Evolutionary conservation across 2,329 filamentous ascomycete genomes (phyloP).

Genomic region (Paraphaeosphaeria sporulosa): DNA sequence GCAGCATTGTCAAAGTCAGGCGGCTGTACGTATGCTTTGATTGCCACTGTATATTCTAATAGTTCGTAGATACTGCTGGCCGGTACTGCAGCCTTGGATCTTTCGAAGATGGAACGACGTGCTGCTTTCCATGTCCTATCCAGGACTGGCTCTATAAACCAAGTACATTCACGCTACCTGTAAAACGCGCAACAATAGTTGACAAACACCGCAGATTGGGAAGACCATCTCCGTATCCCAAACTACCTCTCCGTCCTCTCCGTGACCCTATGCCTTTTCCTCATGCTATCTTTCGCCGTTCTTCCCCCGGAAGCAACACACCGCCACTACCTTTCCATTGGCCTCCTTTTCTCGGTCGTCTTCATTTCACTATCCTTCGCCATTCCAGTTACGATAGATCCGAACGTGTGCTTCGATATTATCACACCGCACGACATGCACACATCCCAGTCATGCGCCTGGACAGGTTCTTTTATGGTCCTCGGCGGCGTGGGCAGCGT

Average conservation of each 20-base stretch:
- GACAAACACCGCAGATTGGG: slow-evolving; percentile 26
- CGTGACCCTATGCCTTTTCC: slow-evolving; percentile 72
- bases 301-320: slow-evolving; percentile 85
- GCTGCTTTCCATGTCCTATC: slow-evolving; percentile 85
- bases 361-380: slow-evolving; percentile 87
- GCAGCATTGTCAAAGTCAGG: slow-evolving; percentile 25
- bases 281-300: slow-evolving; percentile 79
- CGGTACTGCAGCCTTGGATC: slow-evolving; percentile 61
- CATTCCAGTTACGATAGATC: slow-evolving; percentile 76
- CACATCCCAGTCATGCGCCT: slow-evolving; percentile 75
- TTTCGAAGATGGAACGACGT: slow-evolving; percentile 60
- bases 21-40: slow-evolving; percentile 30
- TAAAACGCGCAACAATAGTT: not conserved
- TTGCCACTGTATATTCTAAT: slow-evolving; percentile 2
- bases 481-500: slow-evolving; percentile 80
- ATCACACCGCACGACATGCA: slow-evolving; percentile 89
- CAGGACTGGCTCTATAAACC: slow-evolving; percentile 73
- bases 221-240: slow-evolving; percentile 58
- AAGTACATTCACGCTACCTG: slow-evolving; percentile 46
- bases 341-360: slow-evolving; percentile 72
- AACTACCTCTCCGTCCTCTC: slow-evolving; percentile 79
- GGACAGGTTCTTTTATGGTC: slow-evolving; percentile 79
- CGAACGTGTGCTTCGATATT: slow-evolving; percentile 77
- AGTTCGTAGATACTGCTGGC: slow-evolving; percentile 52
- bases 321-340: slow-evolving; percentile 85